Evolutionary conservation across 1,284 basidiomycete genomes (phyloP).

Genomic region (Wallemia ichthyophaga): DNA sequence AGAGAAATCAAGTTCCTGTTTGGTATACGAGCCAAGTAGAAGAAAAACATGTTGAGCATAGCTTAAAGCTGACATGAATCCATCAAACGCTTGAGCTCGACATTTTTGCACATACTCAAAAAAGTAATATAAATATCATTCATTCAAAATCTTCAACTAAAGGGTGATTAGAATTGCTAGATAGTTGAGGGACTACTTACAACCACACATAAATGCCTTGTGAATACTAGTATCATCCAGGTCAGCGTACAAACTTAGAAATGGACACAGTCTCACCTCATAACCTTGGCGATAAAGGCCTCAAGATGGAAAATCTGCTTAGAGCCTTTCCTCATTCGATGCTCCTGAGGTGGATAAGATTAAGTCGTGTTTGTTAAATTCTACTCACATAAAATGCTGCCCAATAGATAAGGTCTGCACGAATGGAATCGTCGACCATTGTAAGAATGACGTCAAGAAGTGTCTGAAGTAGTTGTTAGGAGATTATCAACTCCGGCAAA

Average conservation of each 20-base stretch:
- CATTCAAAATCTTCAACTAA: neutral
- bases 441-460: slow-evolving; percentile 60
- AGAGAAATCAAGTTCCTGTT: neutral
- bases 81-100: neutral
- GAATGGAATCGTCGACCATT: slow-evolving; percentile 57
- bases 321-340: slow-evolving; percentile 57
- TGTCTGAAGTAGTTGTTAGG: slow-evolving; percentile 25
- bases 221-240: neutral
- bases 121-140: neutral
- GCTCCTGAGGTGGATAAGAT: slow-evolving; percentile 33
- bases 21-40: neutral
- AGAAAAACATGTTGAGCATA: neutral
- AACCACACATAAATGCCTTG: neutral
- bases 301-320: slow-evolving; percentile 93
- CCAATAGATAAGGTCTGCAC: slow-evolving; percentile 79
- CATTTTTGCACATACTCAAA: neutral
- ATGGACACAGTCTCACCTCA: slow-evolving; percentile 19
- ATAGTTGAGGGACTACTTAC: neutral
- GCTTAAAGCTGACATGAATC: neutral
- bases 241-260: neutral
- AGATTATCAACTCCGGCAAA: neutral
- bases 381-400: slow-evolving; percentile 65
- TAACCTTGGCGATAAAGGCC: slow-evolving; percentile 62
- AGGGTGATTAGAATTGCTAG: neutral
- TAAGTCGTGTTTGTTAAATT: neutral